Percentiles rank a stretch among this genome's conserved stretches.
Conservation (phyloP, 371 early-diverging fungal genomes). For the Phascolomyces articulosus region DNA sequence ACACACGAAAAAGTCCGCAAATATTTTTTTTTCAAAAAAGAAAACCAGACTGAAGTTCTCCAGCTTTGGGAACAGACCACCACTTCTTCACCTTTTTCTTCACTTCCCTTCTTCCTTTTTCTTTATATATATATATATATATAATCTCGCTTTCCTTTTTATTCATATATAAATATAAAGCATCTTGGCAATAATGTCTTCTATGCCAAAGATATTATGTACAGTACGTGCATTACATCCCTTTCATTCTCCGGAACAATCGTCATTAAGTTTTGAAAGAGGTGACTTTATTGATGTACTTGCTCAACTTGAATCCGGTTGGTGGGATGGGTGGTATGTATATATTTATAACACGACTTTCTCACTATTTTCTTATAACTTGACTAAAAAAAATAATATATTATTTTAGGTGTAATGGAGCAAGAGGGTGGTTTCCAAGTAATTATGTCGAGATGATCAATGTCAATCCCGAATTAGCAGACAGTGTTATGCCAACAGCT, state of each 20-base stretch:
- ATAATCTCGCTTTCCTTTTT: not conserved
- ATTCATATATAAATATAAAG: not conserved
- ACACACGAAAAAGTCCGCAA: no score
- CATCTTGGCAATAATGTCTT: constrained; percentile 5
- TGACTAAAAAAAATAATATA: no score
- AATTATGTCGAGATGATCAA: constrained; percentile 70
- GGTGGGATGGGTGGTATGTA: constrained; percentile 86
- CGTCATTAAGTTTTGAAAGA: constrained; percentile 73
- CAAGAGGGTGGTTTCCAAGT: constrained; percentile 88
- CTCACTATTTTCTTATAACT: no score
- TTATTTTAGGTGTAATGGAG: constrained; percentile 54
- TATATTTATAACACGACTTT: no score
- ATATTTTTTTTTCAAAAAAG: no score
- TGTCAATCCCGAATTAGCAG: constrained; percentile 18
- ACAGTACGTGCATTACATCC: constrained; percentile 73
- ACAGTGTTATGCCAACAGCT: constrained; percentile 14
- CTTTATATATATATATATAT: not conserved
- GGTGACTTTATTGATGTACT: constrained; percentile 86
- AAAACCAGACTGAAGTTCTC: not conserved
- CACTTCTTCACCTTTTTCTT: not conserved
- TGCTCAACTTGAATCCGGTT: constrained; percentile 82
- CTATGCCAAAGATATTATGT: constrained; percentile 35
- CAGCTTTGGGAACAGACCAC: constrained; percentile 5
- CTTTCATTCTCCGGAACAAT: constrained; percentile 70
- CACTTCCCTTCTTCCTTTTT: not conserved